Conservation (phyloP, 2,329 filamentous ascomycete species). For the Fusarium sp. region DNA sequence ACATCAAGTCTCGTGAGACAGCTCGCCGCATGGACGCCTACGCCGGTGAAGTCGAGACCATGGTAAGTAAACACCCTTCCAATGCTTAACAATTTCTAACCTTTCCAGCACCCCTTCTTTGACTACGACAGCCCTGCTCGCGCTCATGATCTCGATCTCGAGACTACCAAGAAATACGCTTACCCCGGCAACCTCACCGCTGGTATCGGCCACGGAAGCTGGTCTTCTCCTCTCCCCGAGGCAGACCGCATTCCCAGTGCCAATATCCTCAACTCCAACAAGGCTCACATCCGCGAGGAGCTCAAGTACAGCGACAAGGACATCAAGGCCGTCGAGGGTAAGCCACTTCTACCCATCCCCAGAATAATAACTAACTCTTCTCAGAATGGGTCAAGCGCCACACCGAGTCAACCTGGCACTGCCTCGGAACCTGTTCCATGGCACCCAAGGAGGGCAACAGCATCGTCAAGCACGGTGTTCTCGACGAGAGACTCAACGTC, state of each 20-base stretch:
- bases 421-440: conserved; percentile 78
- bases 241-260: conserved; percentile 62
- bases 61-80: conserved; percentile 52
- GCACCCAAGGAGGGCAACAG: conserved; percentile 81
- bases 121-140: conserved; percentile 77
- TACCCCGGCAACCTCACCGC: conserved; percentile 78
- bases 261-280: conserved; percentile 72
- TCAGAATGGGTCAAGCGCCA: conserved; percentile 75
- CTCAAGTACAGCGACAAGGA: conserved; percentile 75
- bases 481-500: conserved; percentile 83
- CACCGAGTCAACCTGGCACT: conserved; percentile 73
- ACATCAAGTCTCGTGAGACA: conserved; percentile 85
- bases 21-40: conserved; percentile 83
- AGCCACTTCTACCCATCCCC: fast-evolving
- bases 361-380: neutral
- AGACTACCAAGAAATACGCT: conserved; percentile 81
- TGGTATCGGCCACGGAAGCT: conserved; percentile 79
- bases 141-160: conserved; percentile 79
- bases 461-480: conserved; percentile 83
- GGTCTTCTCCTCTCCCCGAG: conserved; percentile 71
- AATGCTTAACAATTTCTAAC: neutral
- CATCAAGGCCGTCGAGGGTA: conserved; percentile 72
- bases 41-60: conserved; percentile 76
- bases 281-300: conserved; percentile 70
- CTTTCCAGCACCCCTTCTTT: conserved; percentile 74